These are phyloP conservation scores for Globisporangium megalacanthum DNA, from an alignment of 352 stramenopile species.

Conservation along the genomic window DNA sequence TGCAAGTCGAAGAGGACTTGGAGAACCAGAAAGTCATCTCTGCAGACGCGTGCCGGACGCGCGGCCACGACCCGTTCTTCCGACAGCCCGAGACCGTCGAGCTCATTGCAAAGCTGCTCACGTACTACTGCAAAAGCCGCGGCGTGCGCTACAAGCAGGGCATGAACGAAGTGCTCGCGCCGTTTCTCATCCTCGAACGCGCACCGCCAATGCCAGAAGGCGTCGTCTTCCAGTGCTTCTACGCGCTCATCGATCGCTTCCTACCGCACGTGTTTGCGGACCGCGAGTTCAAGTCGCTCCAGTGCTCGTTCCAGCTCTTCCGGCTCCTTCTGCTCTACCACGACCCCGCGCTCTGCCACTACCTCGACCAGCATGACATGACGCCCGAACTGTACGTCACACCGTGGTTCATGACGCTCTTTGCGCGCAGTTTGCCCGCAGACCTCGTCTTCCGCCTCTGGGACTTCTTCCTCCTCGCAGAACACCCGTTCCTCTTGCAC, in stretches of 20 bases:
- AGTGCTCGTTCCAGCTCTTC: conserved; percentile 91
- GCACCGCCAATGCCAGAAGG: conserved; percentile 41
- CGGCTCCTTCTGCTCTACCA: conserved; percentile 90
- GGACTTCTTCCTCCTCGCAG: conserved; percentile 89
- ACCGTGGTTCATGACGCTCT: conserved; percentile 93
- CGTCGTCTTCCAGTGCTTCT: conserved; percentile 84
- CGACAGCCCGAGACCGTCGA: conserved; percentile 66
- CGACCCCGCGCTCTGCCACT: conserved; percentile 84
- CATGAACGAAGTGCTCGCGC: conserved; percentile 93
- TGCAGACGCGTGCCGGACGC: conserved; percentile 81
- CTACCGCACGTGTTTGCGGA: conserved; percentile 87
- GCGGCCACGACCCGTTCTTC: conserved; percentile 77
- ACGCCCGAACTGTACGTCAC: conserved; percentile 92
- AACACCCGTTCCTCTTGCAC: conserved; percentile 85
- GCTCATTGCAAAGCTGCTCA: conserved; percentile 80
- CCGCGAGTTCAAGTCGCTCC: conserved; percentile 86
- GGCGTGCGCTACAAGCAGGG: conserved; percentile 91
- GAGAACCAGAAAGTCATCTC: conserved; percentile 89
- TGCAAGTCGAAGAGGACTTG: conserved; percentile 75
- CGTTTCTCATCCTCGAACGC: conserved; percentile 81
- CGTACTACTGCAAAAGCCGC: conserved; percentile 91
- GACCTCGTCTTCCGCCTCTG: conserved; percentile 82
- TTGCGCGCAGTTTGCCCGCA: conserved; percentile 73
- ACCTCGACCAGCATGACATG: conserved; percentile 89
- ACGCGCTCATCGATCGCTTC: conserved; percentile 86